A percentile compares a stretch with the other conserved stretches of the same genome.
These are phyloP conservation scores for Volvox carteri DNA, from an alignment of 163 green algal species.

Conservation along the genomic window DNA sequence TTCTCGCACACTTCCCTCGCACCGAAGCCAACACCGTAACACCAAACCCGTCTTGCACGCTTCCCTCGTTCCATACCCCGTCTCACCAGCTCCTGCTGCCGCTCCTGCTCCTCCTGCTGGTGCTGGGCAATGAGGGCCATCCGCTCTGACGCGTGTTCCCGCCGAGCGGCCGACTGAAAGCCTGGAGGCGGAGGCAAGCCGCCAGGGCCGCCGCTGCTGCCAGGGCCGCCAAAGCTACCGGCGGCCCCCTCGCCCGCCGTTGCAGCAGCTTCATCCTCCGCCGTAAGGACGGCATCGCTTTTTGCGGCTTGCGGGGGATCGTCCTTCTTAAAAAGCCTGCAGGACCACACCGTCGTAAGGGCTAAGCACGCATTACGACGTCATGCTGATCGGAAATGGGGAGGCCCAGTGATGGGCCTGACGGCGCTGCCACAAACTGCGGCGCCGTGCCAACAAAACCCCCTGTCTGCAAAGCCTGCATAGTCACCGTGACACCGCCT, in stretches of 20 bases:
- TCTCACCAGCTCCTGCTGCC: constrained; percentile 41
- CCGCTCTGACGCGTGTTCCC: constrained; percentile 46
- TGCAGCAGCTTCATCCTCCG: constrained; percentile 26
- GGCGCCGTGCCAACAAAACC: too few species aligned
- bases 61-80: too few species aligned
- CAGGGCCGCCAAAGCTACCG: neutral
- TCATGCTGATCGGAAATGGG: too few species aligned
- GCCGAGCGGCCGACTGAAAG: constrained; percentile 44
- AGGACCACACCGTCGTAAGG: neutral
- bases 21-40: too few species aligned
- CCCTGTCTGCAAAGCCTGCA: too few species aligned
- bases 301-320: constrained; percentile 36
- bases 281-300: constrained; percentile 6
- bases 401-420: too few species aligned
- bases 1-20: too few species aligned
- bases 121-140: constrained; percentile 47
- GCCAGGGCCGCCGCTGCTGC: neutral
- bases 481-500: too few species aligned
- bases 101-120: constrained; percentile 50
- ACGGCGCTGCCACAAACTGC: too few species aligned
- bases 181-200: constrained; percentile 27
- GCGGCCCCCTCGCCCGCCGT: neutral
- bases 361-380: too few species aligned
- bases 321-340: constrained; percentile 54
- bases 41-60: too few species aligned